Evolutionary conservation across 2,329 filamentous ascomycete genomes (phyloP).

Genomic region (Fusarium piperis): DNA sequence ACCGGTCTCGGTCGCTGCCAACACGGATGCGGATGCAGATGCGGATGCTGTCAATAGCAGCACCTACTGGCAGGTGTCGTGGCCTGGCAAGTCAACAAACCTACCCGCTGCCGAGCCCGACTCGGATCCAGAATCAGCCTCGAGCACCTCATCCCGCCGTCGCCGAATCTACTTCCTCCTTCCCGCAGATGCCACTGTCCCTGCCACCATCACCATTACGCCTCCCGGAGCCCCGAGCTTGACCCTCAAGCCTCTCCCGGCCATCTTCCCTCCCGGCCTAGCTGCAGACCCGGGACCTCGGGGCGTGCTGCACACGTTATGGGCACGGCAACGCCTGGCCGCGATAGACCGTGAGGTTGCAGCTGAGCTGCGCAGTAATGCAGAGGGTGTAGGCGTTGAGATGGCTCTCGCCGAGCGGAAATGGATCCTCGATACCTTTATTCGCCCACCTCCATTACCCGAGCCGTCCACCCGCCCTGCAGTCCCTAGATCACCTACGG

Average conservation of each 20-base stretch:
- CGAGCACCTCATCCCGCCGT: conserved; percentile 36
- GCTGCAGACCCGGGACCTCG: conserved; percentile 77
- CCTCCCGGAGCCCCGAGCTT: conserved; percentile 54
- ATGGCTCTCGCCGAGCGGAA: conserved; percentile 86
- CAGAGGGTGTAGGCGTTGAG: conserved; percentile 82
- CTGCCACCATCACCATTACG: conserved; percentile 75
- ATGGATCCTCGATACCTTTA: conserved; percentile 86
- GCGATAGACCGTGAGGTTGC: conserved; percentile 82
- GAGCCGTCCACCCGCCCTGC: conserved; percentile 48
- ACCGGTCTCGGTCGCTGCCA: conserved; percentile 14
- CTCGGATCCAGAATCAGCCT: conserved; percentile 45
- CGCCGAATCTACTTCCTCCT: conserved; percentile 84
- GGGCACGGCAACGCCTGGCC: conserved; percentile 84
- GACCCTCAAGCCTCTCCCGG: conserved; percentile 81
- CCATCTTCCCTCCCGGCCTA: conserved; percentile 83
- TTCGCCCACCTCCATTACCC: conserved; percentile 40
- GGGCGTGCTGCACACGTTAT: conserved; percentile 88
- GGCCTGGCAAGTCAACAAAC: conserved; percentile 81
- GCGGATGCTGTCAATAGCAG: conserved; percentile 6
- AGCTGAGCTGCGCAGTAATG: conserved; percentile 75
- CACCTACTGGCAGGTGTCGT: conserved; percentile 76
- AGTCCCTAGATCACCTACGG: conserved; percentile 73
- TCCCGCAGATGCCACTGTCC: conserved; percentile 75
- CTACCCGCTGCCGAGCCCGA: conserved; percentile 65
- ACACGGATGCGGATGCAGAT: background rate